Evolutionary conservation across 257 asterid species (phyloP).

Genomic region (Solanum pennellii): DNA sequence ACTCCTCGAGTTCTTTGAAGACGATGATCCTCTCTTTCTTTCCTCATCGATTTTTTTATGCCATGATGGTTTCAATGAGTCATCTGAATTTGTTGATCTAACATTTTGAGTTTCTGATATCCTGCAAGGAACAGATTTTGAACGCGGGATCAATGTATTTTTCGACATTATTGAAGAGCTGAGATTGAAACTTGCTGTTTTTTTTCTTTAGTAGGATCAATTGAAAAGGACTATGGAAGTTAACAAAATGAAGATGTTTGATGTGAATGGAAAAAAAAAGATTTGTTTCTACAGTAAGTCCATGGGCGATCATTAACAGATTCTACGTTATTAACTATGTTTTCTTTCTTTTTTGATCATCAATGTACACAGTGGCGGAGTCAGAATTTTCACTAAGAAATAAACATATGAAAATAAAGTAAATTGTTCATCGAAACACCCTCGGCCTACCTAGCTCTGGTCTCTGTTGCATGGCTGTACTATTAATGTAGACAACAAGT

Average conservation of each 20-base stretch:
- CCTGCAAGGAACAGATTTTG: conserved; percentile 43
- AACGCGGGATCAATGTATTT: conserved; percentile 39
- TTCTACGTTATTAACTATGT: background rate
- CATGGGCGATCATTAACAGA: background rate
- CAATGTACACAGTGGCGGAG: background rate
- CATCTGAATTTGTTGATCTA: conserved; percentile 26
- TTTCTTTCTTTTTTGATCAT: background rate
- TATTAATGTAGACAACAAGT: background rate
- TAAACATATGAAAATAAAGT: too few relatives aligned
- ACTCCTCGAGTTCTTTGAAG: conserved; percentile 16
- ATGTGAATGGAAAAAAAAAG: background rate
- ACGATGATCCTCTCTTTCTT: conserved; percentile 8
- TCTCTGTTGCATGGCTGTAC: background rate
- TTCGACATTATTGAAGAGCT: conserved; percentile 39
- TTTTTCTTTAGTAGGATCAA: background rate
- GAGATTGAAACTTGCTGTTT: background rate
- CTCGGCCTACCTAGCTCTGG: background rate
- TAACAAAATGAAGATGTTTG: background rate
- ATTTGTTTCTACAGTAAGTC: background rate
- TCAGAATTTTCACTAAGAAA: background rate
- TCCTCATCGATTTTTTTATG: conserved; percentile 16
- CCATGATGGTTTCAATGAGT: conserved; percentile 32
- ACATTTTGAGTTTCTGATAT: conserved; percentile 8
- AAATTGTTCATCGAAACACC: background rate
- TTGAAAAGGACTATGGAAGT: background rate